Conservation (phyloP, 805 yeast species). For the Zygosaccharomyces lentus region DNA sequence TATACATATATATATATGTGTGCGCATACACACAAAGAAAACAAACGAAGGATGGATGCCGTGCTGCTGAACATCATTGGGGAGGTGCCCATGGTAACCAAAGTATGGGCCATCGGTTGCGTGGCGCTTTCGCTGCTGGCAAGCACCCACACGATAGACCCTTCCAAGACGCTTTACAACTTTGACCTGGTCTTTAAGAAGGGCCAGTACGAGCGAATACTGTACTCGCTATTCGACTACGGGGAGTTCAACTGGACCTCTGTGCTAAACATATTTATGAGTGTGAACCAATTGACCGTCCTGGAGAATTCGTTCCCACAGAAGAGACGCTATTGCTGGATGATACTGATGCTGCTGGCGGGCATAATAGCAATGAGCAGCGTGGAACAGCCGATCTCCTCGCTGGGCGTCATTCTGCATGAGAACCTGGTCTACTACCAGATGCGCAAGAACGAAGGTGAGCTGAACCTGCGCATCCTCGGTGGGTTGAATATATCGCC, state of each 20-base stretch:
- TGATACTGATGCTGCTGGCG: conserved; percentile 16
- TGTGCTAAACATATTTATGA: conserved; percentile 21
- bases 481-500: conserved; percentile 25
- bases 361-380: conserved; percentile 22
- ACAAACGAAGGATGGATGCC: conserved; percentile 33
- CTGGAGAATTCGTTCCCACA: conserved; percentile 27
- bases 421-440: conserved; percentile 29
- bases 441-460: conserved; percentile 19
- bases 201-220: conserved; percentile 37
- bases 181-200: conserved; percentile 39
- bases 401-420: conserved; percentile 27
- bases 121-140: conserved; percentile 35
- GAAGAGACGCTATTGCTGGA: conserved; percentile 29
- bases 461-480: conserved; percentile 19
- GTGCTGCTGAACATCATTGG: conserved; percentile 26
- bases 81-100: conserved; percentile 41
- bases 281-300: conserved; percentile 23
- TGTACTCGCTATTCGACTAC: conserved; percentile 38
- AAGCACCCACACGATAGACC: conserved; percentile 33
- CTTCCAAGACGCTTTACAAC: conserved; percentile 34
- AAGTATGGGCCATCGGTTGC: conserved; percentile 37
- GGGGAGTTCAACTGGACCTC: conserved; percentile 32
- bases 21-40: not conserved
- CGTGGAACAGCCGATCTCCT: conserved; percentile 26
- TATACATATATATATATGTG: not conserved